Conservation (phyloP, 176 grass and related monocot genomes). For the Aegilops umbellulata region DNA sequence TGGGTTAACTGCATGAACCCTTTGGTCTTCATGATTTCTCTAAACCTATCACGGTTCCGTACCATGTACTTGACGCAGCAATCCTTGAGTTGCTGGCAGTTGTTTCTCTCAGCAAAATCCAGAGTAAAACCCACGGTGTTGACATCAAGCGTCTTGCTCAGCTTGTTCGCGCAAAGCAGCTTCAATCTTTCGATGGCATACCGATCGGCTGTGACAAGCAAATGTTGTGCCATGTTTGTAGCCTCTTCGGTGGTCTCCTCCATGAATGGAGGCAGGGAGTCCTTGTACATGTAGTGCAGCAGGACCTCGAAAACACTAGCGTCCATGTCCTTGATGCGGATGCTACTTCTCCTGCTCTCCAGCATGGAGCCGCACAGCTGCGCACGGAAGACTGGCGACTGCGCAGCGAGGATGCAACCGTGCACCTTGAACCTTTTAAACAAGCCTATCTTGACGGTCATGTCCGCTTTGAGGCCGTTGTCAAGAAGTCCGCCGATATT, state of each 20-base stretch:
- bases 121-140: not conserved
- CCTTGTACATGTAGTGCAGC: not conserved
- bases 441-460: not conserved
- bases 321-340: not conserved
- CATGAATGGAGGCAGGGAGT: not conserved
- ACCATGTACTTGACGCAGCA: not conserved
- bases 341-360: not conserved
- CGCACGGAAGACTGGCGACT: not conserved
- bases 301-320: not conserved
- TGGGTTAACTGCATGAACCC: not conserved
- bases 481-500: not conserved
- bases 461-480: not conserved
- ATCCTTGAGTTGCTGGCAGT: not conserved
- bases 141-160: not conserved
- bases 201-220: not conserved
- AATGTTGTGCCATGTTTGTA: not conserved
- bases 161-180: not conserved
- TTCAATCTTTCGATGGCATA: not conserved
- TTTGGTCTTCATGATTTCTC: not conserved
- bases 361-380: not conserved
- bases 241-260: not conserved
- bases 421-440: not conserved
- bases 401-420: not conserved
- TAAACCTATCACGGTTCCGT: not conserved
- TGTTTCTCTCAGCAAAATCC: not conserved